These are phyloP conservation scores for Glycine soja DNA, from an alignment of 306 rosid species.

Conservation along the genomic window DNA sequence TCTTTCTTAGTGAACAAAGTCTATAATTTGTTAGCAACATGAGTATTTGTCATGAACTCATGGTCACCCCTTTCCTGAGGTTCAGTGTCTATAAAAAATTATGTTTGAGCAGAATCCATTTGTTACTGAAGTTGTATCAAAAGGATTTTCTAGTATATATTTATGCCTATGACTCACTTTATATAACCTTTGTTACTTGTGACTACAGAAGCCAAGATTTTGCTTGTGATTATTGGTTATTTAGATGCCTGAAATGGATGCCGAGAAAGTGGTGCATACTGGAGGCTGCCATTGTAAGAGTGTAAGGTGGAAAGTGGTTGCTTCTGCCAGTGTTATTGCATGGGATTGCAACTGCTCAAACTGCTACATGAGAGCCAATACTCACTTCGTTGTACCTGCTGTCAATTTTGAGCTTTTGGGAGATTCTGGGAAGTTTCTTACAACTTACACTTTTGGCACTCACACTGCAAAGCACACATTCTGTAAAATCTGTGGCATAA, in stretches of 20 bases:
- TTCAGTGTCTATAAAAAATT: conserved; percentile 3
- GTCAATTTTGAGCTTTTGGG: conserved; percentile 68
- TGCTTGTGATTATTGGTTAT: not conserved
- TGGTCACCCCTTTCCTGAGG: not conserved
- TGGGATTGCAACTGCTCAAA: conserved; percentile 84
- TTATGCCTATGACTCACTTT: not conserved
- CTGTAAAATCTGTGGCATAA: conserved; percentile 85
- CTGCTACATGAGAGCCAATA: conserved; percentile 78
- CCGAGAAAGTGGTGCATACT: conserved; percentile 61
- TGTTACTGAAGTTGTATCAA: conserved; percentile 4
- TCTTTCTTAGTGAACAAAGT: not conserved
- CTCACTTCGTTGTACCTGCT: conserved; percentile 69
- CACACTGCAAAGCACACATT: conserved; percentile 87
- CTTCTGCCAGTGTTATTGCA: conserved; percentile 69
- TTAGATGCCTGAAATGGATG: conserved; percentile 59
- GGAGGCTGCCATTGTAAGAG: conserved; percentile 95
- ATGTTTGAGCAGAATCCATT: conserved; percentile 12
- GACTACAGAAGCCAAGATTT: conserved; percentile 13
- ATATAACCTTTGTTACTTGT: too few species aligned
- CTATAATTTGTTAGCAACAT: not conserved
- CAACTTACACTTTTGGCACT: conserved; percentile 81
- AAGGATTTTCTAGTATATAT: not conserved
- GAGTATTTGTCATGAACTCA: not conserved
- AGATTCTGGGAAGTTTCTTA: conserved; percentile 64
- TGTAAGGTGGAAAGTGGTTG: conserved; percentile 74